phyloP scores from a whole-genome alignment of 768 basidiomycete species.

The Exsudoporus frostii region DNA sequence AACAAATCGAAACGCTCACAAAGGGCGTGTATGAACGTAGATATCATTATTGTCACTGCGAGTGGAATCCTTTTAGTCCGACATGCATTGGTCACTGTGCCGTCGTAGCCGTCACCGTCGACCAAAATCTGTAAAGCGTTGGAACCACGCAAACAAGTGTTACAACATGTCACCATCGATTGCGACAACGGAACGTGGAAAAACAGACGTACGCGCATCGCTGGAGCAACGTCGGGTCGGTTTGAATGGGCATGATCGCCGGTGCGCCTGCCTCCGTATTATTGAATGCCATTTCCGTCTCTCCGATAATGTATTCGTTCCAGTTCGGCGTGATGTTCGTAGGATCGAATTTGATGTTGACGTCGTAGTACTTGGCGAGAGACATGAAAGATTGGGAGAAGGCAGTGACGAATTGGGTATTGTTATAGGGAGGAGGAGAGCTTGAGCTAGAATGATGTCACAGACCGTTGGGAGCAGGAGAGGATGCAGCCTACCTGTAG shows the following conservation, averaged over 20 bases:
- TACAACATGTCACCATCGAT: background rate
- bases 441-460: background rate
- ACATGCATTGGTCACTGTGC: slow-evolving; percentile 2
- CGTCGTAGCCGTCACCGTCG: slow-evolving; percentile 3
- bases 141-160: background rate
- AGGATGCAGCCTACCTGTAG: slow-evolving; percentile 14
- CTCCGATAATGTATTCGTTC: background rate
- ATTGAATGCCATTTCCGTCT: slow-evolving; percentile 20
- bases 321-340: slow-evolving; percentile 17
- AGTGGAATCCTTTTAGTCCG: background rate
- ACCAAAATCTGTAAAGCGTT: slow-evolving; percentile 13
- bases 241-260: background rate
- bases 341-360: slow-evolving; percentile 18
- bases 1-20: background rate
- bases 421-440: slow-evolving; percentile 18
- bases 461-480: no score
- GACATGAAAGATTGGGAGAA: slow-evolving; percentile 29
- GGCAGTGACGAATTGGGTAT: slow-evolving; percentile 26
- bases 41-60: no score
- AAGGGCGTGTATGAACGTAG: background rate
- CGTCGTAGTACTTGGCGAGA: slow-evolving; percentile 19
- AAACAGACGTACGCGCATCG: slow-evolving; percentile 15
- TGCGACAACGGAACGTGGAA: no score
- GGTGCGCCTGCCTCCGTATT: slow-evolving; percentile 1
- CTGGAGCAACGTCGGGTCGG: background rate